Conservation (phyloP, 306 rosid species). For the Dryas alaskensis region DNA sequence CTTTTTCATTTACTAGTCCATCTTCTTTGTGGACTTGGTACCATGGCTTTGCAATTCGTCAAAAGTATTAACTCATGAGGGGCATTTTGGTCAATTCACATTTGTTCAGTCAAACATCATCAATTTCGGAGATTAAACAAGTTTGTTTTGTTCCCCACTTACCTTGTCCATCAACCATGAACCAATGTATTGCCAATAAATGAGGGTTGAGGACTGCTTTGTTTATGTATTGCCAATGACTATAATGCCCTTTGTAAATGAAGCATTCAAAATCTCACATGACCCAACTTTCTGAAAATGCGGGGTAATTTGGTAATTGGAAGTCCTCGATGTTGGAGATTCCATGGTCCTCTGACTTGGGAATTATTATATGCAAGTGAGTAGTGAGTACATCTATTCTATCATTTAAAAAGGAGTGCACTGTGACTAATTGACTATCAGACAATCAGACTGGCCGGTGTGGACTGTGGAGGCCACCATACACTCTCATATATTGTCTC, state of each 20-base stretch:
- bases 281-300: neutral
- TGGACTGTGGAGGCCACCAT: neutral
- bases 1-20: conserved; percentile 39
- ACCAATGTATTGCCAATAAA: too few species aligned
- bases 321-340: neutral
- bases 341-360: neutral
- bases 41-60: conserved; percentile 29
- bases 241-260: neutral
- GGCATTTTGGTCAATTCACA: conserved; percentile 27
- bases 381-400: neutral
- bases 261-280: neutral
- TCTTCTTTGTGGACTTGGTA: conserved; percentile 27
- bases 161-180: conserved; percentile 12
- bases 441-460: neutral
- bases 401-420: too few species aligned
- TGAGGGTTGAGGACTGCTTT: too few species aligned
- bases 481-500: neutral
- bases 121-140: conserved; percentile 48
- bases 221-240: neutral
- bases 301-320: neutral
- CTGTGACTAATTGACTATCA: too few species aligned
- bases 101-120: conserved; percentile 44
- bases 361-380: neutral
- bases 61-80: conserved; percentile 30
- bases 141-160: conserved; percentile 53